phyloP scores from a whole-genome alignment of 345 rosid species.

The Xanthoceras sorbifolium region DNA sequence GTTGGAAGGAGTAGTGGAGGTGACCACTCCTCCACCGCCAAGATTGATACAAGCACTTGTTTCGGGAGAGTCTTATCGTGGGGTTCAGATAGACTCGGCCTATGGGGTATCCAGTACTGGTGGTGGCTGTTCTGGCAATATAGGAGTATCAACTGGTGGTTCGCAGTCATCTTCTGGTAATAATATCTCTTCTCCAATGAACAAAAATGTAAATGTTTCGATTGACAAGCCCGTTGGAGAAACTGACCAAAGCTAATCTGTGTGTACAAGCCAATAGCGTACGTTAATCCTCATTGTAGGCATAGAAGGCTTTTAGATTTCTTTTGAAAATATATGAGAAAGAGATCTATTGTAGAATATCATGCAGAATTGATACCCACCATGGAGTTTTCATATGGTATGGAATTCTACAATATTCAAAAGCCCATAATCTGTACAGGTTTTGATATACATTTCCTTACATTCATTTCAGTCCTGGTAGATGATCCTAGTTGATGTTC shows the following conservation, averaged over 20 bases:
- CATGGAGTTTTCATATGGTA: not conserved
- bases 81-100: conserved; percentile 42
- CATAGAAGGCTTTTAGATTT: not conserved
- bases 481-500: not conserved
- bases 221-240: not conserved
- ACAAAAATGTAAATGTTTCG: conserved; percentile 19
- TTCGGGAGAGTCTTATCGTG: conserved; percentile 74
- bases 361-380: not conserved
- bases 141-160: conserved; percentile 43
- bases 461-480: not conserved
- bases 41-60: conserved; percentile 79
- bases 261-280: not conserved
- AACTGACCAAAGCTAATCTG: conserved; percentile 11
- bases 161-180: conserved; percentile 55
- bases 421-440: not conserved
- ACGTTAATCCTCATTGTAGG: not conserved
- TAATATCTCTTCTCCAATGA: conserved; percentile 36
- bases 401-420: not conserved
- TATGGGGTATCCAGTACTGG: conserved; percentile 20
- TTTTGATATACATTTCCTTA: not conserved
- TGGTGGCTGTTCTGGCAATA: conserved; percentile 42
- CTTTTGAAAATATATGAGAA: not conserved
- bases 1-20: conserved; percentile 72
- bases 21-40: conserved; percentile 68
- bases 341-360: not conserved